These are phyloP conservation scores for Plasmodium berghei DNA, from an alignment of 169 alveolate genomes.

Conservation along the genomic window DNA sequence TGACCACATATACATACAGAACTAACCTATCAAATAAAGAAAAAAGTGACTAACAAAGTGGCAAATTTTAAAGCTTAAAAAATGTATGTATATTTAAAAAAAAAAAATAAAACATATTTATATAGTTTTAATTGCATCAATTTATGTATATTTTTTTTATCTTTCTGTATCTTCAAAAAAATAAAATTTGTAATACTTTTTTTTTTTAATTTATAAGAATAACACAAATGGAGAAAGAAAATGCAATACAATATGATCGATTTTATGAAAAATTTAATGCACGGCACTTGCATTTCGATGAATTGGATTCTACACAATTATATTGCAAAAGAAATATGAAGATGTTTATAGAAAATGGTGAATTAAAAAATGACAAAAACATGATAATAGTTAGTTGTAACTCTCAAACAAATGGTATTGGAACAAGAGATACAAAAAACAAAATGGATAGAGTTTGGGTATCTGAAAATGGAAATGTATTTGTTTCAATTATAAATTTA, in stretches of 20 bases:
- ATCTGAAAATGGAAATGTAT: constrained; percentile 76
- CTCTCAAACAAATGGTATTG: constrained; percentile 80
- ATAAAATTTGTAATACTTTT: no score
- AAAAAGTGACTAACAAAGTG: no score
- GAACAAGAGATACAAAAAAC: constrained; percentile 77
- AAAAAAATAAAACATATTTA: no score
- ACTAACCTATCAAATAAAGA: no score
- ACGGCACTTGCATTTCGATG: constrained; percentile 51
- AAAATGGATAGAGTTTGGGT: constrained; percentile 76
- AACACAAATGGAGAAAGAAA: background rate
- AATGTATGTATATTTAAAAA: no score
- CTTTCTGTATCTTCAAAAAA: no score
- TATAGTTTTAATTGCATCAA: no score
- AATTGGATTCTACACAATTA: constrained; percentile 80
- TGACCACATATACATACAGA: no score
- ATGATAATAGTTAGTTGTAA: constrained; percentile 76
- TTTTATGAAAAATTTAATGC: background rate
- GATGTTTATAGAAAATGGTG: constrained; percentile 28
- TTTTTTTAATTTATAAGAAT: no score
- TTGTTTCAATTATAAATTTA: constrained; percentile 70
- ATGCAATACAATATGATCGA: background rate
- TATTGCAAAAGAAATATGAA: constrained; percentile 76
- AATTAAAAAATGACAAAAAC: constrained; percentile 15
- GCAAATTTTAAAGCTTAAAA: no score
- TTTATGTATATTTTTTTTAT: no score